These are phyloP conservation scores for Artemisia argyi DNA, from an alignment of 129 eudicot genomes.

Conservation along the genomic window DNA sequence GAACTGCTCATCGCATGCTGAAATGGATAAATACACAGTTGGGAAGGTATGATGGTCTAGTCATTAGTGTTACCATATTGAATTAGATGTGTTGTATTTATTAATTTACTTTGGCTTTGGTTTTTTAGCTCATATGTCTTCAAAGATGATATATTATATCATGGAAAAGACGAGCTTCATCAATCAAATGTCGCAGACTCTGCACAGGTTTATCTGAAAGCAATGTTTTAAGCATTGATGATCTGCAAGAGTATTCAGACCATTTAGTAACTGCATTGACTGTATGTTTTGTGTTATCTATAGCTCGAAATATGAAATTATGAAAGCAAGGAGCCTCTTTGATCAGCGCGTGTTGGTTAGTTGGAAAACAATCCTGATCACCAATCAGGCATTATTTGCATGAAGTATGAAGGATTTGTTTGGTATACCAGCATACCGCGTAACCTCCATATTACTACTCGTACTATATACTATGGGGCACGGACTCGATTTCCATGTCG, in stretches of 20 bases:
- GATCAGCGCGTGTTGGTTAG: neutral
- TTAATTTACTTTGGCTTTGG: neutral
- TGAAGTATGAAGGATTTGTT: neutral
- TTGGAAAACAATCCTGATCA: neutral
- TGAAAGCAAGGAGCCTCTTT: neutral
- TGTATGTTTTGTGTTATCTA: neutral
- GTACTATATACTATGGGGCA: no score
- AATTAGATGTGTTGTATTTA: neutral
- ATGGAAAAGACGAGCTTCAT: neutral
- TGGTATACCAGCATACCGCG: neutral
- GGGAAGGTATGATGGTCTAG: slow-evolving; percentile 42
- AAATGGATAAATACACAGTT: slow-evolving; percentile 62
- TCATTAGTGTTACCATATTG: neutral
- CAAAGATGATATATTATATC: neutral
- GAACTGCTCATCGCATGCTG: neutral
- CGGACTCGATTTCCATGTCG: no score
- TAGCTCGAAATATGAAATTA: neutral
- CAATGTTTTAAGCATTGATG: neutral
- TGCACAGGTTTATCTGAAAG: neutral
- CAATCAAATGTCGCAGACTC: slow-evolving; percentile 1
- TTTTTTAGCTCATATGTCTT: neutral
- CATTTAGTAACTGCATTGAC: neutral
- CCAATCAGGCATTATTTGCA: neutral
- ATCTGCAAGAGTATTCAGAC: no score
- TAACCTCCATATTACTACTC: neutral